Conservation (phyloP, 2,329 filamentous ascomycete genomes). For the Paecilomyces formosus region DNA sequence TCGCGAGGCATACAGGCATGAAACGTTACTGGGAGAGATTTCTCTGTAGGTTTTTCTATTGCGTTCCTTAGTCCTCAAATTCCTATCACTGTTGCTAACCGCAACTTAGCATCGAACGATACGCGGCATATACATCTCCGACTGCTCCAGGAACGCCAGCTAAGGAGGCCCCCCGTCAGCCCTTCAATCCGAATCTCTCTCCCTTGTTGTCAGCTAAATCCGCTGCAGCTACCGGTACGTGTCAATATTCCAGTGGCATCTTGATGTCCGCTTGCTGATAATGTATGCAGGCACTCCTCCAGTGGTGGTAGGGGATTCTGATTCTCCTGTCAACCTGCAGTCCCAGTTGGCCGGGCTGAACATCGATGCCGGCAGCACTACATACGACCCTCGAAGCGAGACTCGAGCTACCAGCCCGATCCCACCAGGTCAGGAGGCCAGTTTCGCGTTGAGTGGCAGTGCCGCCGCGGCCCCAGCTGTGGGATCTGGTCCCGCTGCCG, state of each 20-base stretch:
- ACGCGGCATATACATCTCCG: conserved; percentile 8
- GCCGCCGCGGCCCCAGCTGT: conserved; percentile 2
- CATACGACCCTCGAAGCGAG: background rate
- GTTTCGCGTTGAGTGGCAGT: background rate
- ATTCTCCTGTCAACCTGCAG: background rate
- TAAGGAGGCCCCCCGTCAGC: background rate
- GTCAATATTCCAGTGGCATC: background rate
- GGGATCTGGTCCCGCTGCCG: conserved; percentile 7
- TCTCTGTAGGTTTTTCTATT: conserved; percentile 56
- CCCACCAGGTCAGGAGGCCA: background rate
- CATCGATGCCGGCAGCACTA: background rate
- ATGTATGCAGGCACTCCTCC: background rate
- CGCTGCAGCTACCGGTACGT: background rate
- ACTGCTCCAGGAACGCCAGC: background rate
- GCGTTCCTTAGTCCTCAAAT: background rate
- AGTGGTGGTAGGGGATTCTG: background rate
- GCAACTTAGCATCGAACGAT: conserved; percentile 19
- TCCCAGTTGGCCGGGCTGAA: background rate
- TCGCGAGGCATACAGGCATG: conserved; percentile 79
- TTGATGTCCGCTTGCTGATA: background rate
- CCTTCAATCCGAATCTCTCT: background rate
- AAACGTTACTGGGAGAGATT: conserved; percentile 76
- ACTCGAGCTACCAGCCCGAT: background rate
- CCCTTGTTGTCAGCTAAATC: background rate
- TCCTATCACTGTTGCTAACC: background rate